phyloP scores from a whole-genome alignment of 805 yeast genomes.

The Hanseniaspora clermontiae region DNA sequence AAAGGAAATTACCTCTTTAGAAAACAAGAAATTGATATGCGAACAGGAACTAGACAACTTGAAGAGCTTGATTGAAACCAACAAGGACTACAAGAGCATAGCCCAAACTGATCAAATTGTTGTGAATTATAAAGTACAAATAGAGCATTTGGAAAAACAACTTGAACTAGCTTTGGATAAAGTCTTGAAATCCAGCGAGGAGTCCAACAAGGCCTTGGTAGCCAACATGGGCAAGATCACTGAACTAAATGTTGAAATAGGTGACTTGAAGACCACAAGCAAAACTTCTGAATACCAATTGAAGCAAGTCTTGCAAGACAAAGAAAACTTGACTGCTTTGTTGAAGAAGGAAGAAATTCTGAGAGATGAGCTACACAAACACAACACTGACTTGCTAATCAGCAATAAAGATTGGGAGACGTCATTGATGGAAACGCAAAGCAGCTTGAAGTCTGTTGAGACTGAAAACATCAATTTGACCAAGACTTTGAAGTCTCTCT shows the following conservation, averaged over 20 bases:
- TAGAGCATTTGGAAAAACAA: slow-evolving; percentile 2
- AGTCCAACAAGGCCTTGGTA: background rate
- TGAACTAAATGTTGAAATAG: background rate
- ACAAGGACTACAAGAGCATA: slow-evolving; percentile 2
- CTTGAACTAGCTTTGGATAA: background rate
- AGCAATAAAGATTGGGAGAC: background rate
- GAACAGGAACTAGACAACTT: slow-evolving; percentile 12
- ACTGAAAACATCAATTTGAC: background rate
- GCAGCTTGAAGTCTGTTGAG: background rate
- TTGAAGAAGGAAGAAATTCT: background rate
- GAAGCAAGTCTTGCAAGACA: background rate
- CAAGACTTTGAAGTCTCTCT: background rate
- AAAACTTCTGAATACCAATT: background rate
- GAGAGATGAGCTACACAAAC: background rate
- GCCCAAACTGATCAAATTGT: background rate
- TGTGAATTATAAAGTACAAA: slow-evolving; percentile 4
- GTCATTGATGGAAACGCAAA: background rate
- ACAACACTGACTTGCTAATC: background rate
- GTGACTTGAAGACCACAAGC: background rate
- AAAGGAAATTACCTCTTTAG: slow-evolving; percentile 28
- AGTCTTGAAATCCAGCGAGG: background rate
- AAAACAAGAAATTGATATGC: background rate
- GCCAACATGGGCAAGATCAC: background rate
- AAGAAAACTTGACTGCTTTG: background rate
- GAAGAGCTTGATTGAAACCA: slow-evolving; percentile 15